Evolutionary conservation across 2,329 filamentous ascomycete species (phyloP).

Genomic region (Zasmidium angulare): DNA sequence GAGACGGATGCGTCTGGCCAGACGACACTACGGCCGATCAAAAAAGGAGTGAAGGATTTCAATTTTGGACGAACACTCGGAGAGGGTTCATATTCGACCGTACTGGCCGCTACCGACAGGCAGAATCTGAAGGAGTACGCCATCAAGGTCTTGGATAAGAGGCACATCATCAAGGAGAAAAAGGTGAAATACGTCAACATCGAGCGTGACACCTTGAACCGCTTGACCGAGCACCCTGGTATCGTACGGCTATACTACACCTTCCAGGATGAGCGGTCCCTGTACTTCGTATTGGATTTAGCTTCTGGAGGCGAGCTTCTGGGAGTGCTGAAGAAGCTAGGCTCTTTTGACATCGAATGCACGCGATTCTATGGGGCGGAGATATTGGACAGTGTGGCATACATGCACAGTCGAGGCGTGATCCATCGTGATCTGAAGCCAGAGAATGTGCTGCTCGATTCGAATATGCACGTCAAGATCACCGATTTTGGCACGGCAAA

Average conservation of each 20-base stretch:
- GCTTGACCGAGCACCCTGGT: constrained; percentile 91
- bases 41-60: constrained; percentile 97
- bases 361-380: constrained; percentile 92
- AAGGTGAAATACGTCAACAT: constrained; percentile 99
- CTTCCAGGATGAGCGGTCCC: constrained; percentile 91
- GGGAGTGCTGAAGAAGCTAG: constrained; percentile 88
- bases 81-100: constrained; percentile 97
- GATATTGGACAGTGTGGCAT: constrained; percentile 92
- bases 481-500: constrained; percentile 99
- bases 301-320: constrained; percentile 90
- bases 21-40: constrained; percentile 77
- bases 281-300: constrained; percentile 95
- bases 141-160: constrained; percentile 96
- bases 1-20: constrained; percentile 79
- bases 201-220: constrained; percentile 95
- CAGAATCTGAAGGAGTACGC: constrained; percentile 95
- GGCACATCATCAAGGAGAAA: constrained; percentile 99
- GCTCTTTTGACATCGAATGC: constrained; percentile 93
- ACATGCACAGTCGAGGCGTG: constrained; percentile 95
- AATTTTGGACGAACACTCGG: constrained; percentile 86
- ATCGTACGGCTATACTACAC: constrained; percentile 98
- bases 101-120: constrained; percentile 87
- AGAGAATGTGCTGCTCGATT: constrained; percentile 92
- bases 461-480: constrained; percentile 97
- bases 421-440: constrained; percentile 97